These are phyloP conservation scores for Podaxis sp. DNA, from an alignment of 768 basidiomycete genomes.

Conservation along the genomic window DNA sequence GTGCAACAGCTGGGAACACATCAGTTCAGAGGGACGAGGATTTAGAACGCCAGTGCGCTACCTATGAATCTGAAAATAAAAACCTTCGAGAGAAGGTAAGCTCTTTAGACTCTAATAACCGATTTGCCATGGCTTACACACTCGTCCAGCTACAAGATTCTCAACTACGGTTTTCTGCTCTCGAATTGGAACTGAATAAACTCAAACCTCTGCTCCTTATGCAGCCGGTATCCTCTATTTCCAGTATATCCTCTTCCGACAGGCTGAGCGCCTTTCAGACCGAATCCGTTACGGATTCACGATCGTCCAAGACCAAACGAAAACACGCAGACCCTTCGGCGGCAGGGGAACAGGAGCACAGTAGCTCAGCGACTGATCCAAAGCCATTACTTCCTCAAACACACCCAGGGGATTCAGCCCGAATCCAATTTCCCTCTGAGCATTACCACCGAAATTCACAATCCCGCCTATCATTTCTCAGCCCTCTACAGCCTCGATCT, in stretches of 20 bases:
- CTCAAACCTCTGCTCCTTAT: slow-evolving; percentile 70
- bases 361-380: not conserved
- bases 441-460: slow-evolving; percentile 2
- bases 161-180: slow-evolving; percentile 47
- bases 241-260: not conserved
- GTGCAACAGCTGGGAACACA: slow-evolving; percentile 34
- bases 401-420: not conserved
- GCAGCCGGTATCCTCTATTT: slow-evolving; percentile 43
- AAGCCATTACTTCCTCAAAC: not conserved
- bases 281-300: not conserved
- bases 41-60: slow-evolving; percentile 47
- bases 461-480: not conserved
- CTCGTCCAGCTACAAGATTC: slow-evolving; percentile 54
- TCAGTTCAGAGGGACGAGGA: slow-evolving; percentile 49
- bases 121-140: not conserved
- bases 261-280: not conserved
- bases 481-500: slow-evolving; percentile 5
- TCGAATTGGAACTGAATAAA: slow-evolving; percentile 65
- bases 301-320: slow-evolving; percentile 23
- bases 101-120: not conserved
- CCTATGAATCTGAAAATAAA: slow-evolving; percentile 61
- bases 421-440: not conserved
- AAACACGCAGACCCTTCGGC: slow-evolving; percentile 16
- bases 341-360: not conserved
- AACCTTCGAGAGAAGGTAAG: slow-evolving; percentile 59